phyloP scores from a whole-genome alignment of 306 rosid species.

The Quercus bicolor region DNA sequence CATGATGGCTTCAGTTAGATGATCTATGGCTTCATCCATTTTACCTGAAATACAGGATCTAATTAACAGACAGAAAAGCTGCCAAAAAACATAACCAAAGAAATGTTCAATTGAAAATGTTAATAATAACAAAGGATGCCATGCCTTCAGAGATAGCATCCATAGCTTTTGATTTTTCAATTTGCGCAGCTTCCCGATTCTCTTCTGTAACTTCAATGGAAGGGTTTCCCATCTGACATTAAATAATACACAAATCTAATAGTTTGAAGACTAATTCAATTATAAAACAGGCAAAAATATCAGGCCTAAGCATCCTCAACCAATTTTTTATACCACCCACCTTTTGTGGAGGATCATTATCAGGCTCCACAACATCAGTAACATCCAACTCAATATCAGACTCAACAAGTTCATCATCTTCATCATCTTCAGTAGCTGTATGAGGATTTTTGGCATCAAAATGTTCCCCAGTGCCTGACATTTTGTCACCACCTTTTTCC shows the following conservation, averaged over 20 bases:
- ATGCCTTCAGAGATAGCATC: slow-evolving; percentile 54
- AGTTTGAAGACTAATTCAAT: background rate
- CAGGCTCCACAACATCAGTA: slow-evolving; percentile 61
- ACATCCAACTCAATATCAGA: slow-evolving; percentile 75
- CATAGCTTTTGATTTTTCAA: slow-evolving; percentile 58
- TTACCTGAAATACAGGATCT: slow-evolving; percentile 41
- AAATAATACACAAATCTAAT: background rate
- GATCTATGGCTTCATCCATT: slow-evolving; percentile 63
- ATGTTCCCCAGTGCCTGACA: slow-evolving; percentile 19
- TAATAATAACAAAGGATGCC: slow-evolving; percentile 9
- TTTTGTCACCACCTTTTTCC: slow-evolving; percentile 36
- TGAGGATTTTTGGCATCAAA: slow-evolving; percentile 25
- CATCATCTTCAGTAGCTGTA: slow-evolving; percentile 29
- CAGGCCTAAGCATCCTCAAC: background rate
- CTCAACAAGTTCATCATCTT: slow-evolving; percentile 50
- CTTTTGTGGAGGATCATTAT: slow-evolving; percentile 74
- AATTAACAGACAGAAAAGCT: slow-evolving; percentile 1
- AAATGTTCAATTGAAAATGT: background rate
- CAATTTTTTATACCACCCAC: slow-evolving; percentile 19
- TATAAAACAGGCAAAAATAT: background rate
- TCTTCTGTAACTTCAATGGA: slow-evolving; percentile 64
- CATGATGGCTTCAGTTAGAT: slow-evolving; percentile 70
- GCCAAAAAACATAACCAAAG: slow-evolving; percentile 1
- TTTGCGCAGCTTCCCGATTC: slow-evolving; percentile 59
- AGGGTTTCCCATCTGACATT: slow-evolving; percentile 65